A percentile compares a stretch with the other conserved stretches of the same genome.
phyloP scores from a whole-genome alignment of 83 land plant genomes.

The Diphasiastrum complanatum region DNA sequence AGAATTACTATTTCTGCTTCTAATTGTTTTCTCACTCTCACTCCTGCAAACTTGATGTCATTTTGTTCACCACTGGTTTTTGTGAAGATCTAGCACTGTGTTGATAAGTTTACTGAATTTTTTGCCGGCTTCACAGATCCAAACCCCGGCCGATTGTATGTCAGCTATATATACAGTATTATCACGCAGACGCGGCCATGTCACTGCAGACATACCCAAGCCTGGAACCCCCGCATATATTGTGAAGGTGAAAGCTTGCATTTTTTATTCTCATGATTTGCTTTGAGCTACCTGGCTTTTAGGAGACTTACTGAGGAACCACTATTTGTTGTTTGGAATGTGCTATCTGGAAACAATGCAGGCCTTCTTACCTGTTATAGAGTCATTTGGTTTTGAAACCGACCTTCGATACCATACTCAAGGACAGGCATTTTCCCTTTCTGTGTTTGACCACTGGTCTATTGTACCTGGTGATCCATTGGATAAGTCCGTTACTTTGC shows the following conservation, averaged over 20 bases:
- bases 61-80: conserved; percentile 1
- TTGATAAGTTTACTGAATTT: not conserved
- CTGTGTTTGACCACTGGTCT: conserved; percentile 98
- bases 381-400: conserved; percentile 98
- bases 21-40: not conserved
- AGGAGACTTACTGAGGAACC: not conserved
- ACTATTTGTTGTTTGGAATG: not conserved
- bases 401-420: conserved; percentile 96
- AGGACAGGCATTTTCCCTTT: conserved; percentile 90
- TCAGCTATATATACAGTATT: conserved; percentile 93
- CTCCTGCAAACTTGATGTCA: not conserved
- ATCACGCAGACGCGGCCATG: conserved; percentile 93
- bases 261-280: not conserved
- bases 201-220: conserved; percentile 88
- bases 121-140: conserved; percentile 75
- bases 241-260: conserved; percentile 62
- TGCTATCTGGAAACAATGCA: conserved; percentile 24
- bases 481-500: conserved; percentile 85
- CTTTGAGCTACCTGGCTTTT: not conserved
- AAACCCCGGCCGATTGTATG: conserved; percentile 97
- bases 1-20: too few relatives aligned
- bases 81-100: not conserved
- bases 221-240: conserved; percentile 98
- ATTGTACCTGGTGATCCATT: conserved; percentile 98
- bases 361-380: conserved; percentile 98